Evolutionary conservation across 2,329 filamentous ascomycete genomes (phyloP), one percentile per base, ranked within the genome.

Genomic region (Rosellinia necatrix): DNA sequence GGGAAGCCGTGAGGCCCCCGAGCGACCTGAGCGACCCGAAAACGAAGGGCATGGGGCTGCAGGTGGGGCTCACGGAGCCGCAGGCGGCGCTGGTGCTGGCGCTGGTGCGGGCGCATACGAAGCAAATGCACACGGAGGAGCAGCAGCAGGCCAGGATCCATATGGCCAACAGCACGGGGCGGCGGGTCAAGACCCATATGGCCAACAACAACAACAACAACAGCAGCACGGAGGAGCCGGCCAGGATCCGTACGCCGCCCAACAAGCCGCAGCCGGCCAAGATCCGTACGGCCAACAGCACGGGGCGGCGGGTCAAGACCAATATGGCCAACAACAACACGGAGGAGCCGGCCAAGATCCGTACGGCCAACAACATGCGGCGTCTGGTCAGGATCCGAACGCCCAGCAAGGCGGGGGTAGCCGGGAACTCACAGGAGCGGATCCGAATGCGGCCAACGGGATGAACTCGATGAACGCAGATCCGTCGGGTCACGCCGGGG

Each of bases 21-120:
- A 58, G 12, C 24, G 53, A 22, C 53, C 53, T 2, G 55, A 58
- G n/a, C 25, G 44, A 7, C 53, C 57, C 2, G 57, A 53, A 13
- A 3, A 53, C 7, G 57, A 53, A 17, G 54, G 41, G 19, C n/a
- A 19, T 3, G 44, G 49, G 0, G 49, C 53, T 30, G 53, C 48
- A 7, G 49, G 52, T 4, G 47, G 44, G 6, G 58, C 46, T 21
- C 13, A 22, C 6, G 51, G 25, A 8, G 9, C 25, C 4, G 41
- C 12, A n/a, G 35, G 17, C 13, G 49, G 22, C n/a, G 43, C 29
- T 6, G 43, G 42, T 22, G 29, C 13, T 22, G 51, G 44, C 4
- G 29, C 34, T 3, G 51, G 41, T 3, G 35, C 25, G 7, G 41
- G 30, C 5, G 43, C 37, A 13, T 49, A 57, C 5, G 49, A 44